Conservation (phyloP, 2,329 filamentous ascomycete genomes). For the Chrysoporthe austroafricana region DNA sequence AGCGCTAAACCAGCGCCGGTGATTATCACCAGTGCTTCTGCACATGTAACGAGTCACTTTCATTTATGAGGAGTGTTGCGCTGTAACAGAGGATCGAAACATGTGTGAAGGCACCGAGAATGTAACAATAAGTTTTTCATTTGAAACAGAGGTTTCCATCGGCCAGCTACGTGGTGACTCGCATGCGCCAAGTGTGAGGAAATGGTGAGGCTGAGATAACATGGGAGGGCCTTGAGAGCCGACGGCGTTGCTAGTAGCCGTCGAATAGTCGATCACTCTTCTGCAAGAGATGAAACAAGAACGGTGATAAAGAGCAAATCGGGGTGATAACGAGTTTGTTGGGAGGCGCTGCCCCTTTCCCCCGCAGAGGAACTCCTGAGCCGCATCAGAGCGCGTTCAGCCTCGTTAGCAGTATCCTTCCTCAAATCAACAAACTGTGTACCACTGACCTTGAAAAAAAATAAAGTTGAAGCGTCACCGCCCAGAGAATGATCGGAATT, state of each 20-base stretch:
- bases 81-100: background rate
- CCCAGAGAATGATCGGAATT: slow-evolving; percentile 41
- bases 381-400: background rate
- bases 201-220: background rate
- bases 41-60: no score
- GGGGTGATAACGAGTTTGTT: background rate
- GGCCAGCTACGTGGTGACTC: background rate
- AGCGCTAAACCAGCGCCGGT: background rate
- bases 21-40: no score
- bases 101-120: background rate
- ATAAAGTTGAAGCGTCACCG: slow-evolving; percentile 37
- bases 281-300: background rate
- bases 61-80: background rate
- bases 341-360: background rate
- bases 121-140: background rate
- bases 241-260: background rate
- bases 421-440: slow-evolving; percentile 1
- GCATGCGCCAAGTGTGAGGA: background rate
- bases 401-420: slow-evolving; percentile 38
- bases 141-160: background rate
- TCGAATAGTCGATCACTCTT: background rate
- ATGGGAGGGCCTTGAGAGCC: background rate
- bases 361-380: background rate
- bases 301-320: background rate
- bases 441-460: slow-evolving; percentile 35